Conservation (phyloP, 148 eudicot species). For the Rhododendron griersonianum region DNA sequence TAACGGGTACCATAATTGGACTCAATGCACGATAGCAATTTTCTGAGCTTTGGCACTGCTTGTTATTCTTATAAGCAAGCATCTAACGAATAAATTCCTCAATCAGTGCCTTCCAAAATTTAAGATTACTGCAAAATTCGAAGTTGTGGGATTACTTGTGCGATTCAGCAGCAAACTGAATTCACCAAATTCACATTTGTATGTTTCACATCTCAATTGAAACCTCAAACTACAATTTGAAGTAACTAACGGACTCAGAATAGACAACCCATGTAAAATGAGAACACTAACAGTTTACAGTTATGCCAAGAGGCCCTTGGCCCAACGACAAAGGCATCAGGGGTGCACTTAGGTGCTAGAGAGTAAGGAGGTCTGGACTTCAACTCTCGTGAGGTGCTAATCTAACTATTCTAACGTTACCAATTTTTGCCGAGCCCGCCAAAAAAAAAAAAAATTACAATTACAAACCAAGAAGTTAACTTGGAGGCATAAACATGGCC, state of each 20-base stretch:
- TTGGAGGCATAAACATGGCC: constrained; percentile 8
- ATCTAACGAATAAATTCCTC: not conserved
- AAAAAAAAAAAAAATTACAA: not conserved
- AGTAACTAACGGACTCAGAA: not conserved
- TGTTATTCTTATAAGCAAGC: not conserved
- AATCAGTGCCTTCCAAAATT: not conserved
- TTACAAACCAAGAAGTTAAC: not conserved
- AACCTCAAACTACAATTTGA: not conserved
- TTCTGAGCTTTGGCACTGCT: not conserved
- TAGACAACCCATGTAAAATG: not conserved
- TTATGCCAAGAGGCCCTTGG: not conserved
- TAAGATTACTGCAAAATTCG: not conserved
- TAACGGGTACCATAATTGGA: not conserved
- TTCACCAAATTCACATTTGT: not conserved
- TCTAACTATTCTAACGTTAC: not conserved
- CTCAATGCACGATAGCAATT: not conserved
- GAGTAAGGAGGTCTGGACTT: not conserved
- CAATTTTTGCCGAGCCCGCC: not conserved
- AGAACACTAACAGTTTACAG: not conserved
- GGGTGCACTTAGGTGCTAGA: not conserved
- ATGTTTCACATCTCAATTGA: constrained; percentile 5
- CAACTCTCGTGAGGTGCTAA: not conserved
- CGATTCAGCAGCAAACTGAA: not conserved
- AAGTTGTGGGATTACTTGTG: not conserved
- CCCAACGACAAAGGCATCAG: not conserved